These are phyloP conservation scores for Bremia lactucae DNA, from an alignment of 352 stramenopile genomes.

Conservation along the genomic window DNA sequence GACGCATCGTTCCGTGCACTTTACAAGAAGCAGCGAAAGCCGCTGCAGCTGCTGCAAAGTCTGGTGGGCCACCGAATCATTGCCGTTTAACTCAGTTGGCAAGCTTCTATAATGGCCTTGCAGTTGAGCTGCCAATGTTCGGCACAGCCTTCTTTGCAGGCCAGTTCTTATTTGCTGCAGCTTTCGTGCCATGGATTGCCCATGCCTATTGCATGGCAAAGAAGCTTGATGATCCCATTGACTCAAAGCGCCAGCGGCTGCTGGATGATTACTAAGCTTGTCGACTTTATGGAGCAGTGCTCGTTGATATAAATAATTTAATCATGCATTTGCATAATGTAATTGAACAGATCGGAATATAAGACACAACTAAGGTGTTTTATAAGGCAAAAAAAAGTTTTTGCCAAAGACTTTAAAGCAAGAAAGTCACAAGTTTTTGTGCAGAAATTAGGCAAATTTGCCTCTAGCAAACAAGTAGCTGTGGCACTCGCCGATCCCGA, in stretches of 20 bases:
- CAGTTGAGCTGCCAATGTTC: conserved; percentile 63
- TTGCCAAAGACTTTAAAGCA: no score
- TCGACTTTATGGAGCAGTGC: no score
- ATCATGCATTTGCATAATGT: conserved; percentile 4
- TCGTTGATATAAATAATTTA: no score
- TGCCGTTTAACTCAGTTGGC: conserved; percentile 73
- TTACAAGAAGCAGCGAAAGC: conserved; percentile 49
- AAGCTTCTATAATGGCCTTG: conserved; percentile 70
- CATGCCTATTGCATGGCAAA: conserved; percentile 66
- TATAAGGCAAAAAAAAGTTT: no score
- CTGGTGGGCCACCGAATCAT: conserved; percentile 22
- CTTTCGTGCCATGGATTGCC: conserved; percentile 68
- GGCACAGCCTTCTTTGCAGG: conserved; percentile 62
- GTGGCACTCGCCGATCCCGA: no score
- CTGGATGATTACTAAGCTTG: conserved; percentile 39
- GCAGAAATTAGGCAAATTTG: no score
- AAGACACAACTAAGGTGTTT: no score
- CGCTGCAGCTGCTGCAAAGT: conserved; percentile 19
- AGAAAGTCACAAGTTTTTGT: no score
- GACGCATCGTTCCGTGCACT: conserved; percentile 45
- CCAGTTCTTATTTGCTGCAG: conserved; percentile 58
- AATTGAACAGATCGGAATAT: no score
- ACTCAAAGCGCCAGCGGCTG: conserved; percentile 63
- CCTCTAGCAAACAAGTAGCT: no score
- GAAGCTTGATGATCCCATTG: conserved; percentile 39